A percentile compares a stretch with the other conserved stretches of the same genome.
Conservation (phyloP, 1,284 basidiomycete species). For the Kwoniella shivajii region DNA sequence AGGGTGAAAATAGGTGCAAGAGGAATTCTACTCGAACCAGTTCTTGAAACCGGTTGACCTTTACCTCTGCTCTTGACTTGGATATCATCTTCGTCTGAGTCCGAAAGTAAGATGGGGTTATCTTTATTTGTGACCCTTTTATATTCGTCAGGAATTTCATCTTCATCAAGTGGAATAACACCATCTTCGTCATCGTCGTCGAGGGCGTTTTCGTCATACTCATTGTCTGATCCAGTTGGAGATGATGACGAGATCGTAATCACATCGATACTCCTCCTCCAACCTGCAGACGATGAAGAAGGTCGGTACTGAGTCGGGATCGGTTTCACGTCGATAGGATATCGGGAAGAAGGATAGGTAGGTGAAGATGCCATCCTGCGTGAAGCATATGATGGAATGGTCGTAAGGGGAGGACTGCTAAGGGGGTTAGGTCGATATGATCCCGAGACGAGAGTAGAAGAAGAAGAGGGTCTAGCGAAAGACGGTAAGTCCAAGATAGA, state of each 20-base stretch:
- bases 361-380: too few species aligned
- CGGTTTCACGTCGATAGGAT: too few species aligned
- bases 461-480: background rate
- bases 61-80: constrained; percentile 2
- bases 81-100: constrained; percentile 10
- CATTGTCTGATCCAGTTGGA: background rate
- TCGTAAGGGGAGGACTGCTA: background rate
- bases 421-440: too few species aligned
- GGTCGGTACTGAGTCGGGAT: background rate
- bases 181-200: constrained; percentile 20
- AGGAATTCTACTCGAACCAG: constrained; percentile 4
- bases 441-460: too few species aligned
- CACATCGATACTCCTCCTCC: background rate
- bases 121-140: constrained; percentile 22
- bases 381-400: too few species aligned
- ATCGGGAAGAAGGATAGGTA: background rate
- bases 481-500: background rate
- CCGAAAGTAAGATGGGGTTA: constrained; percentile 18
- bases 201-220: constrained; percentile 1
- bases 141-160: constrained; percentile 13
- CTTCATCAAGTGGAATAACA: constrained; percentile 9
- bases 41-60: constrained; percentile 6
- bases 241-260: constrained; percentile 6
- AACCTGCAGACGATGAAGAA: background rate
- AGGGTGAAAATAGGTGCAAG: constrained; percentile 14